Evolutionary conservation across 1,139 yeast species (phyloP).

Genomic region (Zhuliangozyma blackwelliae): DNA sequence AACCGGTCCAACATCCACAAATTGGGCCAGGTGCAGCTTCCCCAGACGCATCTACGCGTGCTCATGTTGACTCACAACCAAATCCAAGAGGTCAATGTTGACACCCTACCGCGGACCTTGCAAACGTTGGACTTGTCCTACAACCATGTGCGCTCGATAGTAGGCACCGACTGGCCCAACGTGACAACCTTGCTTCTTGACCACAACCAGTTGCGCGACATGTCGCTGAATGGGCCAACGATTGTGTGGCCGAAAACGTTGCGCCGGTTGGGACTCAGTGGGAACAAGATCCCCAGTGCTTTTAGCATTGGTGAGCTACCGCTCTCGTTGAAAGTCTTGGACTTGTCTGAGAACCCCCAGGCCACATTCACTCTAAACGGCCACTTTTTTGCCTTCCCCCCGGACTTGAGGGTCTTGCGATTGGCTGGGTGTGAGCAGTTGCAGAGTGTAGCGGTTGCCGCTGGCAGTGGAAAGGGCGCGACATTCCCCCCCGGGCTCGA

Average conservation of each 20-base stretch:
- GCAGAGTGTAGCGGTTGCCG: not conserved
- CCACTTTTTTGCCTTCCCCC: constrained; percentile 19
- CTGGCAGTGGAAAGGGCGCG: constrained; percentile 2
- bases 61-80: constrained; percentile 34
- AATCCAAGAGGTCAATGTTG: constrained; percentile 17
- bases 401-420: constrained; percentile 17
- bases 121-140: constrained; percentile 27
- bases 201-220: constrained; percentile 20
- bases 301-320: constrained; percentile 19
- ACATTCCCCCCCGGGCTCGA: constrained; percentile 21
- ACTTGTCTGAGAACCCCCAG: constrained; percentile 14
- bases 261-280: constrained; percentile 20
- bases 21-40: too few relatives aligned
- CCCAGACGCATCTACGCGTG: constrained; percentile 3
- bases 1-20: constrained; percentile 23
- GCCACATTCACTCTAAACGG: constrained; percentile 6
- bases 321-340: constrained; percentile 16
- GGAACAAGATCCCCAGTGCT: constrained; percentile 21
- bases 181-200: constrained; percentile 23
- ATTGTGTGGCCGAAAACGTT: constrained; percentile 25
- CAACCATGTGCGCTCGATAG: constrained; percentile 14
- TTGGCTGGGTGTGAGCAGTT: constrained; percentile 8
- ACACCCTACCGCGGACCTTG: constrained; percentile 22
- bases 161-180: constrained; percentile 16
- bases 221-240: constrained; percentile 2